Evolutionary conservation across 78 protist species (phyloP).

Genomic region (Neovahlkampfia damariscottae): DNA sequence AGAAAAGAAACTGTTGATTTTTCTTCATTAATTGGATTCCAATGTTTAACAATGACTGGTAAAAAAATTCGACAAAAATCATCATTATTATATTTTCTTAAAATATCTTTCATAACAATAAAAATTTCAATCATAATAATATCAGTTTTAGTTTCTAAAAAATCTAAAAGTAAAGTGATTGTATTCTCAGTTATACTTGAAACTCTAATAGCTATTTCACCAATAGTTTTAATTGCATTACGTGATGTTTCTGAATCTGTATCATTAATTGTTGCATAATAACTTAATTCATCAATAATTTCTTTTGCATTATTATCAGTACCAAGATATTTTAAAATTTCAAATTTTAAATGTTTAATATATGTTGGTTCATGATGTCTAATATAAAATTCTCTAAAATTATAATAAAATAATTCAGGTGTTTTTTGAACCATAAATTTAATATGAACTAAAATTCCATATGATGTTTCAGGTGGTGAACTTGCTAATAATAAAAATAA

Average conservation of each 20-base stretch:
- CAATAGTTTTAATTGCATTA: slow-evolving; percentile 18
- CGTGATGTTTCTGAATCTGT: slow-evolving; percentile 15
- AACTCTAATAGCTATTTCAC: slow-evolving; percentile 13
- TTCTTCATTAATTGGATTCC: slow-evolving; percentile 5
- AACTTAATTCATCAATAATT: slow-evolving; percentile 53
- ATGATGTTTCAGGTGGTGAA: slow-evolving; percentile 39
- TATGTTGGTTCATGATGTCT: slow-evolving; percentile 56
- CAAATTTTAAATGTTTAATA: slow-evolving; percentile 59
- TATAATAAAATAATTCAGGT: slow-evolving; percentile 45
- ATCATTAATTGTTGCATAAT: slow-evolving; percentile 39
- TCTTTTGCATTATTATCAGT: slow-evolving; percentile 15
- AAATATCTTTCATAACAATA: slow-evolving; percentile 21
- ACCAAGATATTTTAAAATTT: slow-evolving; percentile 42
- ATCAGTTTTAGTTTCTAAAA: slow-evolving; percentile 15
- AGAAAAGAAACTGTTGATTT: slow-evolving; percentile 26
- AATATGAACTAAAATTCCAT: slow-evolving; percentile 56
- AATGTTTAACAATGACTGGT: slow-evolving; percentile 4
- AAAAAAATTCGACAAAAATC: background rate
- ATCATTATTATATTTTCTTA: slow-evolving; percentile 24
- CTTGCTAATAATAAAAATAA: slow-evolving; percentile 51
- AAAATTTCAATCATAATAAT: slow-evolving; percentile 15
- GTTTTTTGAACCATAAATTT: slow-evolving; percentile 39
- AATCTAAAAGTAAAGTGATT: background rate
- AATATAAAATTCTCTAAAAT: slow-evolving; percentile 39
- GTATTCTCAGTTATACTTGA: background rate